phyloP scores from a whole-genome alignment of 768 basidiomycete genomes.

The Mycena rosella region DNA sequence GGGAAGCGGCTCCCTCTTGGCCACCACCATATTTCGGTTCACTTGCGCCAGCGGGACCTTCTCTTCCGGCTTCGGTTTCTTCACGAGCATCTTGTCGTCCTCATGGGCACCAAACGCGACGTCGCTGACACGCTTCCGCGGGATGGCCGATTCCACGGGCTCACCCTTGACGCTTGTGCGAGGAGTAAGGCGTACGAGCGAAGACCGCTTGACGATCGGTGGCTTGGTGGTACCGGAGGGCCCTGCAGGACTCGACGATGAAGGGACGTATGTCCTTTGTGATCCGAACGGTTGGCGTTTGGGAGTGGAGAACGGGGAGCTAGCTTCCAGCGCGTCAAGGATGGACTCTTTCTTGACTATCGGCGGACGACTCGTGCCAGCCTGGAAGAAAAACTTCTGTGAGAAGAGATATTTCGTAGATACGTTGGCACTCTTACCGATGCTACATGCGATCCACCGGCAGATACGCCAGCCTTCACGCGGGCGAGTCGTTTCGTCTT shows the following conservation, averaged over 20 bases:
- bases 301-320: conserved; percentile 17
- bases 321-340: conserved; percentile 6
- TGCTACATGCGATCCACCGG: neutral
- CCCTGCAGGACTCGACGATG: neutral
- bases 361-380: neutral
- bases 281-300: conserved; percentile 1
- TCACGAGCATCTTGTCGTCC: conserved; percentile 29
- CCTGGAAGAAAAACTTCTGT: neutral
- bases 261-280: neutral
- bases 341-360: conserved; percentile 19
- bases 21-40: conserved; percentile 35
- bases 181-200: conserved; percentile 19
- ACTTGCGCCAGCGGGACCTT: conserved; percentile 43
- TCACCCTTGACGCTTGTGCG: conserved; percentile 44
- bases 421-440: neutral
- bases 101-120: conserved; percentile 36
- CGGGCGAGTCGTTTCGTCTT: conserved; percentile 29
- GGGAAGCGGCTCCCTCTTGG: conserved; percentile 16
- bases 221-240: neutral
- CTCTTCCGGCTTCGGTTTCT: conserved; percentile 48
- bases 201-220: conserved; percentile 14
- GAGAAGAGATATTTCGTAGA: neutral
- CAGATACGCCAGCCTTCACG: conserved; percentile 5
- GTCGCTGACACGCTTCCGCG: conserved; percentile 54
- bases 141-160: conserved; percentile 44